Base-by-base conservation (phyloP, 1,139 yeast species). In the Protomyces arabidopsidicola region DNA sequence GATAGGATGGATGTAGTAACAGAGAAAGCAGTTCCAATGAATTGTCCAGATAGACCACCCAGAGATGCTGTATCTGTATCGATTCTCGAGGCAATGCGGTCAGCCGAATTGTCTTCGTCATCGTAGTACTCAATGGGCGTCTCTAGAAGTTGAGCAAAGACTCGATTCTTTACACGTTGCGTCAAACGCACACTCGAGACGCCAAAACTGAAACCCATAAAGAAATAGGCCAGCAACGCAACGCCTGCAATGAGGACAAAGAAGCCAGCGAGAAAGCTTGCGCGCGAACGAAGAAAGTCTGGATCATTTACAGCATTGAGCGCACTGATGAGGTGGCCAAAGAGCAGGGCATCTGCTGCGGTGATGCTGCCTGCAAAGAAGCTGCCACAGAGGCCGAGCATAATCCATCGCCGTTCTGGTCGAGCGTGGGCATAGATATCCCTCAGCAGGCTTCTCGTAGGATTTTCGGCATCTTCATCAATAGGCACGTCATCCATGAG, bases 321-420 rank as follows among this genome's bases (percentile, higher is more conserved):
- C 0, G 72, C 69, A 20, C 75, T 74, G 4, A 86, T 75, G 66
- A 84, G 83, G 63, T 55, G 78, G 72, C 71, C 80, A 70, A 70
- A 82, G 45, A 71, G 70, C 60, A 67, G 71, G 0, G 84, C 74
- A 0, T 71, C 69, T 9, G 79, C 75, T 0, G 73, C 68, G 70
- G 0, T 95, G 87, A 0, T 91, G 85, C 73, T 88, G 88, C 0
- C 96, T 95, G 31, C 85, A 81, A 0, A 96, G 96, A 8, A 95
- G 86, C 65, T 80, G 83, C 1, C 96, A 96, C 12, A 84, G 81
- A 2, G 88, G 73, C 1, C 55, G 35, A 53, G 87, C 90, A 51
- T 86, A 76, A 0, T 81, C 78, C 66, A 83, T 81, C 45, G 82
- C 80, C 20, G 75, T 72, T 1, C 70, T 60, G 1, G 88, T 71